Evolutionary conservation across 108 stramenopile genomes (phyloP).

Genomic region (Cyclotella sp.): DNA sequence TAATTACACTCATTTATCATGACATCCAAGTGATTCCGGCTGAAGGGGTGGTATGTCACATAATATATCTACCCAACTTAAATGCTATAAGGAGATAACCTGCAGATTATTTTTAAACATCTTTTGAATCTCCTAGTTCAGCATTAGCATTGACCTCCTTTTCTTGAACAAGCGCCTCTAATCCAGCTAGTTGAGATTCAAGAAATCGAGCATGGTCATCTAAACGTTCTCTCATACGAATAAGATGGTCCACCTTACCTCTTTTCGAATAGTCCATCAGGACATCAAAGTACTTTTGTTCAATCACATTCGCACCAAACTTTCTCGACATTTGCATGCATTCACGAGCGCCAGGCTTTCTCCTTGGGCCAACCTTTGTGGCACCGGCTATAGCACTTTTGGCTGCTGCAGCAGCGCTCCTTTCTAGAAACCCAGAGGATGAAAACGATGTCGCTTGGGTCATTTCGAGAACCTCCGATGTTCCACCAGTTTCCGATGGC

Average conservation of each 20-base stretch:
- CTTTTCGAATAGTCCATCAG: conserved; percentile 85
- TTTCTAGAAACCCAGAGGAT: conserved; percentile 24
- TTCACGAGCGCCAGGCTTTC: conserved; percentile 91
- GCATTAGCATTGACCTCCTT: neutral
- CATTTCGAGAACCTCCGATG: conserved; percentile 1
- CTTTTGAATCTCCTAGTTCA: neutral
- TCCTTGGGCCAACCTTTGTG: conserved; percentile 56
- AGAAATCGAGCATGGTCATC: conserved; percentile 85
- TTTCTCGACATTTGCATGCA: conserved; percentile 87
- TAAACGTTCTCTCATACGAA: conserved; percentile 87
- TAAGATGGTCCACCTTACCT: conserved; percentile 90
- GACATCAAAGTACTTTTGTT: conserved; percentile 76
- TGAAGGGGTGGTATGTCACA: no score
- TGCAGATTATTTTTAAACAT: no score
- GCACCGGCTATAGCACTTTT: conserved; percentile 27
- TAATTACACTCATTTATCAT: no score
- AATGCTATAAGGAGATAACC: no score
- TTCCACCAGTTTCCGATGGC: neutral
- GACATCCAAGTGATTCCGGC: no score
- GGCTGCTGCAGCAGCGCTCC: conserved; percentile 30
- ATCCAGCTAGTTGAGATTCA: conserved; percentile 80
- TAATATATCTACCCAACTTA: no score
- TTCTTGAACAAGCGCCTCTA: conserved; percentile 73
- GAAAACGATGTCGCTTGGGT: conserved; percentile 13
- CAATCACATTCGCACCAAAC: conserved; percentile 69